phyloP scores from a whole-genome alignment of 2,329 filamentous ascomycete species.

The Colletotrichum limetticola region DNA sequence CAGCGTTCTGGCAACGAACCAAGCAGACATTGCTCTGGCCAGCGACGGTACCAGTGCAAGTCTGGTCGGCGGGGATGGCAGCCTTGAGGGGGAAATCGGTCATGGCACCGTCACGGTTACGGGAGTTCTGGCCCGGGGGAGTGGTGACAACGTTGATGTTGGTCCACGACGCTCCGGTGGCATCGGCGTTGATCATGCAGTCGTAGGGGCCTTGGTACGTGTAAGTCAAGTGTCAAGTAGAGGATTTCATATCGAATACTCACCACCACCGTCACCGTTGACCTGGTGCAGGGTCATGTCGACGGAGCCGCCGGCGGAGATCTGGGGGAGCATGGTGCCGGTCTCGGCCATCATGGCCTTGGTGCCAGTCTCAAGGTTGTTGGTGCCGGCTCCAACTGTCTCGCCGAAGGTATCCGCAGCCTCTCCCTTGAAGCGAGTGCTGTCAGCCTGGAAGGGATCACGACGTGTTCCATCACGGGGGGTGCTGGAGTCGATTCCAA shows the following conservation, averaged over 20 bases:
- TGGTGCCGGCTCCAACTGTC: constrained; percentile 66
- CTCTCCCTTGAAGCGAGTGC: constrained; percentile 68
- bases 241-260: not conserved
- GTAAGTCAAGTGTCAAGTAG: not conserved
- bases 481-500: constrained; percentile 63
- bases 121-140: constrained; percentile 61
- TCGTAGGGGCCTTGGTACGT: constrained; percentile 58
- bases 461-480: constrained; percentile 71
- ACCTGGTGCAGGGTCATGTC: constrained; percentile 75
- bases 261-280: constrained; percentile 72
- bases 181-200: constrained; percentile 72
- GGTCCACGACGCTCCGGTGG: constrained; percentile 63
- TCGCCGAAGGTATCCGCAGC: constrained; percentile 65
- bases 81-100: constrained; percentile 65
- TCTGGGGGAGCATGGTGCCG: constrained; percentile 67
- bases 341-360: constrained; percentile 67
- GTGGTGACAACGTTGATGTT: constrained; percentile 65
- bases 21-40: constrained; percentile 70
- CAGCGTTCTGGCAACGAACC: constrained; percentile 70
- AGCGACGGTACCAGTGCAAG: constrained; percentile 69
- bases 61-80: constrained; percentile 63
- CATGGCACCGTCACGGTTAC: constrained; percentile 53
- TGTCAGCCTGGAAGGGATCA: constrained; percentile 72
- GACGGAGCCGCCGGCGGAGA: constrained; percentile 65
- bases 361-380: constrained; percentile 67